Percentiles rank a stretch among this genome's conserved stretches.
Conservation (phyloP, 192 early-diverging fungal species). For the Coemansia sp. region DNA sequence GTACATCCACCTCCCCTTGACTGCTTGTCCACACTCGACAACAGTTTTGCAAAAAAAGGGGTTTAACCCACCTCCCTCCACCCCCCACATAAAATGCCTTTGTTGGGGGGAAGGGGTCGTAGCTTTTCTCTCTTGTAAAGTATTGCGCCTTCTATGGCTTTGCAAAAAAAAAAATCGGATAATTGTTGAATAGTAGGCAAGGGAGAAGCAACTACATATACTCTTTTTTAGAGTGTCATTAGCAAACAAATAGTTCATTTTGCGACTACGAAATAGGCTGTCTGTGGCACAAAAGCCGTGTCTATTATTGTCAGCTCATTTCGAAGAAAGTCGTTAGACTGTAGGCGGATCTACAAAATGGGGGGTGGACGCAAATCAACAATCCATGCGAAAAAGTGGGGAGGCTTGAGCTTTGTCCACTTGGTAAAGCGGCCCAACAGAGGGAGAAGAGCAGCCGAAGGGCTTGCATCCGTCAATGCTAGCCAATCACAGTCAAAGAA, state of each 20-base stretch:
- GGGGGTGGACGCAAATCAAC: neutral
- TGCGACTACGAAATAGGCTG: neutral
- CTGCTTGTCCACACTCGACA: neutral
- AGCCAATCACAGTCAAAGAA: neutral
- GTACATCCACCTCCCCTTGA: neutral
- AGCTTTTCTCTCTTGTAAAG: neutral
- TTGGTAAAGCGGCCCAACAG: neutral
- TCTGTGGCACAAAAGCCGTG: neutral
- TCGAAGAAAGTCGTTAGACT: neutral
- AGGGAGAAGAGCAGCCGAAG: neutral
- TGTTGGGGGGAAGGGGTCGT: neutral
- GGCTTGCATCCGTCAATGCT: neutral
- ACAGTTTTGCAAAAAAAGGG: neutral
- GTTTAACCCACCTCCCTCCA: no score
- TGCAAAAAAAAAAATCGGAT: neutral
- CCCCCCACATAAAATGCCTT: neutral
- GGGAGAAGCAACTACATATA: neutral
- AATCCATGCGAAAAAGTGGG: neutral
- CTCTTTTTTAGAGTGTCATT: neutral
- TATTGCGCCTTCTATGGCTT: neutral
- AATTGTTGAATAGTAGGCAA: no score
- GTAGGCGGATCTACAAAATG: neutral
- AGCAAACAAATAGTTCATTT: neutral
- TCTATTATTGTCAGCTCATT: neutral
- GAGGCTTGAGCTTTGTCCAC: constrained; percentile 2